A percentile compares a stretch with the other conserved stretches of the same genome.
phyloP scores from a whole-genome alignment of 2,329 filamentous ascomycete species.

The Clonostachys rosea region DNA sequence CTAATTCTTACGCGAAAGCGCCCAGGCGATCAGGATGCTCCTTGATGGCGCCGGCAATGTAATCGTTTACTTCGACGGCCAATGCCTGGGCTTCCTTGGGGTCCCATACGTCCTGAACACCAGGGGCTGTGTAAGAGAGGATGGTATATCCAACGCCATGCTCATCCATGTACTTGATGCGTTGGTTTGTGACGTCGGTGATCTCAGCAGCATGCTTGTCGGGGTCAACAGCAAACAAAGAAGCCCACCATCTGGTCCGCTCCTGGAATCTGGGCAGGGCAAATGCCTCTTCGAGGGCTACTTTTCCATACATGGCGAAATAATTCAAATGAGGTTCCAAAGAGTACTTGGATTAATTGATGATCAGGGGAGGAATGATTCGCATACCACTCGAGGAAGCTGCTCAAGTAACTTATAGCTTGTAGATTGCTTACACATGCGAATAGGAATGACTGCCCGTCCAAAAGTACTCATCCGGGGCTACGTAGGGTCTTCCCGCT shows the following conservation, averaged over 20 bases:
- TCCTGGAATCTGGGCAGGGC: conserved; percentile 53
- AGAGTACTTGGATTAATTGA: no score
- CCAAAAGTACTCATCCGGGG: no score
- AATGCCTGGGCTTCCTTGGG: conserved; percentile 30
- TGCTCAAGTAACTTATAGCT: no score
- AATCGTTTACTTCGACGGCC: conserved; percentile 36
- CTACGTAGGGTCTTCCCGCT: no score
- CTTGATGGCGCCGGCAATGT: conserved; percentile 29
- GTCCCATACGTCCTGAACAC: conserved; percentile 39
- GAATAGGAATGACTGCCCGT: no score
- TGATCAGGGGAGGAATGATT: no score
- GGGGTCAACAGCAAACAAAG: conserved; percentile 52
- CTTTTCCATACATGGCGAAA: conserved; percentile 37
- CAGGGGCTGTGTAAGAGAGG: conserved; percentile 42
- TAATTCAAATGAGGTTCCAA: no score
- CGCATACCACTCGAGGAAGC: no score
- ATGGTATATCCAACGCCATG: conserved; percentile 43
- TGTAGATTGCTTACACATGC: no score
- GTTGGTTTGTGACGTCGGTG: conserved; percentile 29
- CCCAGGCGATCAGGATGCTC: conserved; percentile 31
- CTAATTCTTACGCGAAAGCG: conserved; percentile 33
- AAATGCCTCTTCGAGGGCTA: conserved; percentile 59
- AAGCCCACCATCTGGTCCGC: conserved; percentile 57
- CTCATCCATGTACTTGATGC: conserved; percentile 36
- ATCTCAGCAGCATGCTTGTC: conserved; percentile 55